phyloP scores from a whole-genome alignment of 2,329 filamentous ascomycete species.

The Pseudogymnoascus sp. region DNA sequence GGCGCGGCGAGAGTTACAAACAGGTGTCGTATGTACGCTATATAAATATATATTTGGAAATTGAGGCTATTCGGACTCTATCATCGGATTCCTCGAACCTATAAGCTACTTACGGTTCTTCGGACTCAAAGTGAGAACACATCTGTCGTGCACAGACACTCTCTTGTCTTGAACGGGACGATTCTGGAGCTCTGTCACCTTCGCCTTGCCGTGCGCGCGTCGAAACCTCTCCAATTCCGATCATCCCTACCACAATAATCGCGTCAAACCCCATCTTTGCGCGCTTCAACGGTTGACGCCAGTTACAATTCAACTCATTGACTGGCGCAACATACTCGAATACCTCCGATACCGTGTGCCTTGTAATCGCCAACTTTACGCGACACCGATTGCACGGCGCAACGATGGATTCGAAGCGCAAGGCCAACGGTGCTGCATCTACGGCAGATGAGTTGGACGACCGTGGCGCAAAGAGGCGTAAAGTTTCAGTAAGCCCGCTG shows the following conservation, averaged over 20 bases:
- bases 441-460: constrained; percentile 39
- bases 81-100: not conserved
- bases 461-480: constrained; percentile 49
- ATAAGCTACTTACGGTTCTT: not conserved
- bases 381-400: constrained; percentile 2
- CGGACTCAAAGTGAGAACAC: not conserved
- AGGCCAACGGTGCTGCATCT: constrained; percentile 33
- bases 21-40: not conserved
- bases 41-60: not conserved
- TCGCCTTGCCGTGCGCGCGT: constrained; percentile 3
- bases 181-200: constrained; percentile 6
- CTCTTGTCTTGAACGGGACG: not conserved
- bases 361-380: constrained; percentile 1
- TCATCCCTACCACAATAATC: constrained; percentile 8
- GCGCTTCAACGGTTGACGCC: constrained; percentile 5
- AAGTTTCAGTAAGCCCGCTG: constrained; percentile 44
- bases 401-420: constrained; percentile 42
- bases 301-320: constrained; percentile 5
- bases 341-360: not conserved
- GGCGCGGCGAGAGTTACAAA: not conserved
- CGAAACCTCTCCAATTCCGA: constrained; percentile 6
- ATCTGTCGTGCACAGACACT: constrained; percentile 4
- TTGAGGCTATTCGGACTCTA: constrained; percentile 6
- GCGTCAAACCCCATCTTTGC: constrained; percentile 7
- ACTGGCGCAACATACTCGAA: constrained; percentile 3